phyloP scores from a whole-genome alignment of 2,329 filamentous ascomycete species.

The Chrysosporium keratinophilum region DNA sequence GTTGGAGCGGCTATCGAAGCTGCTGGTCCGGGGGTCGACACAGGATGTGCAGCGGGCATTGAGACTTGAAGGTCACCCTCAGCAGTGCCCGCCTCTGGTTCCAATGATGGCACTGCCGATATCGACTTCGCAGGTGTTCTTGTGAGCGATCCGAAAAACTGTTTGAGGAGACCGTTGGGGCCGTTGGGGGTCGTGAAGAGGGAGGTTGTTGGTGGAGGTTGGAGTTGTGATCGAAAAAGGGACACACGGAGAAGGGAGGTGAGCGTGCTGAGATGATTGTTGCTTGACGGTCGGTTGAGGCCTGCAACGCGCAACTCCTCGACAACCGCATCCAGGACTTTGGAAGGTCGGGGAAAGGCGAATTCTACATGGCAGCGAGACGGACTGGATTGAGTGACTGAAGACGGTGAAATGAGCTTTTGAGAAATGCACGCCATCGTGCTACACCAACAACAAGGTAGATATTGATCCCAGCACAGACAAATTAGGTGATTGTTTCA shows the following conservation, averaged over 20 bases:
- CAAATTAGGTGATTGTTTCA: conserved; percentile 6
- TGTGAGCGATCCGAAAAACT: neutral
- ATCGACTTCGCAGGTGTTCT: neutral
- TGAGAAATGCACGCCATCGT: conserved; percentile 8
- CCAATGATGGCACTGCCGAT: conserved; percentile 1
- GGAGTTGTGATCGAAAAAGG: conserved; percentile 8
- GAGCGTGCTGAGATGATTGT: conserved; percentile 3
- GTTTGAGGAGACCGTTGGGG: neutral
- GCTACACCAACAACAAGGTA: neutral
- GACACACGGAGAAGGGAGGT: conserved; percentile 10
- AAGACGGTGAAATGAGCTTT: conserved; percentile 1
- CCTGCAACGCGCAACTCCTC: conserved; percentile 13
- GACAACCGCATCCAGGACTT: conserved; percentile 17
- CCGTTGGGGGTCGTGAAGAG: neutral
- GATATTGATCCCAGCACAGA: neutral
- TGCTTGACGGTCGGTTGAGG: neutral
- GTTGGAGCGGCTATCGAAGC: conserved; percentile 8
- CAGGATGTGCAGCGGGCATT: conserved; percentile 7
- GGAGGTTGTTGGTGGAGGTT: neutral
- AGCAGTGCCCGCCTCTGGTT: conserved; percentile 1
- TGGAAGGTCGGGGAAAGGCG: conserved; percentile 11
- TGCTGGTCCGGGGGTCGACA: conserved; percentile 3
- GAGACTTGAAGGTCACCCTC: conserved; percentile 6
- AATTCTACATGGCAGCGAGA: conserved; percentile 11
- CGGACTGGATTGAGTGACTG: neutral